These are phyloP conservation scores for Pythium scleroteichum DNA, from an alignment of 352 stramenopile genomes.

Conservation along the genomic window DNA sequence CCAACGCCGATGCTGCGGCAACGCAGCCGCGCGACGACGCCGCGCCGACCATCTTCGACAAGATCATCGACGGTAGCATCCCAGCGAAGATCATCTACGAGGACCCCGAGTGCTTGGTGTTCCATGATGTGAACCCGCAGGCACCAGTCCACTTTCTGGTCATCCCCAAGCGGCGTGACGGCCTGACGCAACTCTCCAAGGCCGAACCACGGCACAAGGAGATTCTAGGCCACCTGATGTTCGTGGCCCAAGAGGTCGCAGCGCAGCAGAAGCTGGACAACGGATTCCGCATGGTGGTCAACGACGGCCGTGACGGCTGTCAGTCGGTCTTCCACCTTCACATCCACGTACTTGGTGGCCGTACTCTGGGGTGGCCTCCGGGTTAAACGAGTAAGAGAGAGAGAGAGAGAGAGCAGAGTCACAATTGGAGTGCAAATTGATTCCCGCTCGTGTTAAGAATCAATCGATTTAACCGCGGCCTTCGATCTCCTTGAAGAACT, in stretches of 20 bases:
- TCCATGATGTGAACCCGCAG: constrained; percentile 97
- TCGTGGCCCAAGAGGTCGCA: constrained; percentile 92
- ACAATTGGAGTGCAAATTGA: not conserved
- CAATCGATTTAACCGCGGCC: constrained; percentile 28
- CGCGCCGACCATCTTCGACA: constrained; percentile 97
- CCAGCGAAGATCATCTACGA: constrained; percentile 96
- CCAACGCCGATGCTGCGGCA: constrained; percentile 56
- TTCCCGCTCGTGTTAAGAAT: not conserved
- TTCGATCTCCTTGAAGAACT: constrained; percentile 82
- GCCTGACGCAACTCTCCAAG: constrained; percentile 90
- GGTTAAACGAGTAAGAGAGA: constrained; percentile 44
- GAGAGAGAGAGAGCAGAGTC: not conserved
- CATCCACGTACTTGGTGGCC: constrained; percentile 94
- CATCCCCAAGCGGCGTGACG: constrained; percentile 95
- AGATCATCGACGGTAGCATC: constrained; percentile 95
- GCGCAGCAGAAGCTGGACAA: constrained; percentile 90
- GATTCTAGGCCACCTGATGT: constrained; percentile 94
- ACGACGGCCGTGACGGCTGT: constrained; percentile 95
- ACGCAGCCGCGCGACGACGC: constrained; percentile 39
- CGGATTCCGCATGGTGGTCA: constrained; percentile 97
- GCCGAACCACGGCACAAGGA: constrained; percentile 92
- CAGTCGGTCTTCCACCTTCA: constrained; percentile 91
- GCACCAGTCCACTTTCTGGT: constrained; percentile 96
- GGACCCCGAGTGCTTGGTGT: constrained; percentile 95
- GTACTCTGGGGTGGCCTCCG: constrained; percentile 93